Evolutionary conservation across 139 green algal species (phyloP).

Genomic region (Tetratostichococcus sp.): DNA sequence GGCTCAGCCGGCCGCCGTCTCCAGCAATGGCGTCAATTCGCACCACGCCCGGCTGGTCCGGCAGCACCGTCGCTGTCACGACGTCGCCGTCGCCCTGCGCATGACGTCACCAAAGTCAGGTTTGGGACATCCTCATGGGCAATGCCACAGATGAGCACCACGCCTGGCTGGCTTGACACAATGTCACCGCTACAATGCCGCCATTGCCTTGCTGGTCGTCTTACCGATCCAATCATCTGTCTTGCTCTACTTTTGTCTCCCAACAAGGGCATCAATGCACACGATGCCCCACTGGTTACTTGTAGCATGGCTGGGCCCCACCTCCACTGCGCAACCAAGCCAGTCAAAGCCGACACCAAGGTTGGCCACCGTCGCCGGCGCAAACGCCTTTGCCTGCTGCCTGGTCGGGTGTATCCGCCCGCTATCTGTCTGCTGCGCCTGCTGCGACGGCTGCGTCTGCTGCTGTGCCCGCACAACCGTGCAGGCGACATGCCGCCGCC

Average conservation of each 20-base stretch:
- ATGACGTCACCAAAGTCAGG: neutral
- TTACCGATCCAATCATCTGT: no score
- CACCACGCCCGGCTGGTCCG: constrained; percentile 59
- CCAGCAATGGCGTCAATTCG: constrained; percentile 86
- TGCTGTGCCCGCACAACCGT: neutral
- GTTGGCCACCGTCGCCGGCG: constrained; percentile 94
- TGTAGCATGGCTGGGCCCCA: no score
- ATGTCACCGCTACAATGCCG: no score
- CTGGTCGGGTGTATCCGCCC: neutral
- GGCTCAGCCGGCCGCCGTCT: constrained; percentile 80
- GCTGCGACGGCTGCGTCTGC: no score
- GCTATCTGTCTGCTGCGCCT: neutral
- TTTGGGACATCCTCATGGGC: neutral
- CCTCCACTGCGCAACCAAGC: constrained; percentile 93
- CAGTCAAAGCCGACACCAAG: constrained; percentile 96
- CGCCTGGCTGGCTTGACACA: no score
- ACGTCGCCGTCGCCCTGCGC: constrained; percentile 82
- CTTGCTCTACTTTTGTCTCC: neutral
- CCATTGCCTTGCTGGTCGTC: no score
- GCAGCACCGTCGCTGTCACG: constrained; percentile 69
- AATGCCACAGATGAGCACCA: neutral
- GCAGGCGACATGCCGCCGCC: no score
- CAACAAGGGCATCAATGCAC: neutral
- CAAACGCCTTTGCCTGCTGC: constrained; percentile 65
- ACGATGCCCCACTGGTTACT: no score